Conservation (phyloP, 2,329 filamentous ascomycete species). For the Aureobasidium sp. region DNA sequence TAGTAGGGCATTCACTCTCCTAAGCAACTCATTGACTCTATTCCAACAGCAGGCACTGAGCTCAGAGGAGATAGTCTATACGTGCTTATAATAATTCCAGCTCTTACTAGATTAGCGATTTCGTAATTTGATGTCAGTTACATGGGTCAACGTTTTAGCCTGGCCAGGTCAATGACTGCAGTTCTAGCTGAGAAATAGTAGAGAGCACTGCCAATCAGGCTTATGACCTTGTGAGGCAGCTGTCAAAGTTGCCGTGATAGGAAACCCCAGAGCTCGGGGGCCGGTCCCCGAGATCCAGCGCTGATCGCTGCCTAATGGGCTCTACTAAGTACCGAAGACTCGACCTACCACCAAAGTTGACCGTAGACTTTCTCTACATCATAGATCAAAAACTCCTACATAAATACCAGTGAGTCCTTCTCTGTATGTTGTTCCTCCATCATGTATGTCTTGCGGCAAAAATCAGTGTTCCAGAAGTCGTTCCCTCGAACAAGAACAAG, state of each 20-base stretch:
- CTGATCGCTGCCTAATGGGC: background rate
- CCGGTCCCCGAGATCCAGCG: background rate
- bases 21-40: background rate
- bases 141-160: no score
- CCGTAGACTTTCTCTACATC: background rate
- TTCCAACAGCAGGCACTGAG: background rate
- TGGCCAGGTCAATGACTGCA: no score
- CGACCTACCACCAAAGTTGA: background rate
- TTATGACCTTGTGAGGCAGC: no score
- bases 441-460: background rate
- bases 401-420: background rate
- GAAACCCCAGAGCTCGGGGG: background rate
- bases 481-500: background rate
- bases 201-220: no score
- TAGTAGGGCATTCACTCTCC: background rate
- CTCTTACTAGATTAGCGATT: no score
- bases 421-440: background rate
- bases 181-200: no score
- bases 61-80: no score
- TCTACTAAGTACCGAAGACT: background rate
- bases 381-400: background rate
- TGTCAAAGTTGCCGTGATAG: background rate
- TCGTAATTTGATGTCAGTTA: no score
- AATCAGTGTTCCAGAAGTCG: background rate
- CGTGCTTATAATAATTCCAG: no score